Conservation (phyloP, 495 filamentous ascomycete species). For the Neurospora sp. region DNA sequence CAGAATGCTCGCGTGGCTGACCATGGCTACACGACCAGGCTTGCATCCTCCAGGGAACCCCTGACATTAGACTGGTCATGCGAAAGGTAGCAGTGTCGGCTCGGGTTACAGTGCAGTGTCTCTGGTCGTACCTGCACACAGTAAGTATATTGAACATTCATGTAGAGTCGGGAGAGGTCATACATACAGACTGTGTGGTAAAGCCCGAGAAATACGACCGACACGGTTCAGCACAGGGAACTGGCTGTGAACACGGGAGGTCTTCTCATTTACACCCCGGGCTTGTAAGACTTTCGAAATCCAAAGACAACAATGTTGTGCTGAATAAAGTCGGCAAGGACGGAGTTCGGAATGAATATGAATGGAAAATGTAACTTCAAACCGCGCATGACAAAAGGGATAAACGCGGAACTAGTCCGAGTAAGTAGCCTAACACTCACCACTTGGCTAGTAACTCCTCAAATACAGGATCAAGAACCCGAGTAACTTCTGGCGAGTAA, state of each 20-base stretch:
- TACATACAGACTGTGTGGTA: background rate
- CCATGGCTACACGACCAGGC: background rate
- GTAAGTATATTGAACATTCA: background rate
- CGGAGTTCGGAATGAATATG: background rate
- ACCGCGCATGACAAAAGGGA: no score
- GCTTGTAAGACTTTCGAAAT: background rate
- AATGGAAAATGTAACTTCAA: background rate
- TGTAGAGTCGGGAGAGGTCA: background rate
- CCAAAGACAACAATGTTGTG: background rate
- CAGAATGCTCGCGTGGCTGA: background rate
- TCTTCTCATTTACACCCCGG: background rate
- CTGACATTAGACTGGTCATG: background rate
- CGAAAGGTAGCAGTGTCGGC: background rate
- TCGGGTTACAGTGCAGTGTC: background rate
- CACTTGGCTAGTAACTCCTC: background rate
- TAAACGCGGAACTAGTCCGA: background rate
- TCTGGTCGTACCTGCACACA: background rate
- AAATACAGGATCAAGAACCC: background rate
- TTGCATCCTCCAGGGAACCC: background rate
- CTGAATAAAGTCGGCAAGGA: background rate
- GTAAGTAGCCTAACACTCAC: background rate
- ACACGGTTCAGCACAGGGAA: background rate
- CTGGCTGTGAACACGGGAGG: background rate
- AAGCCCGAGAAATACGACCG: background rate
- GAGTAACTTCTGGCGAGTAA: background rate